Percentiles rank a stretch among this genome's conserved stretches.
Conservation (phyloP, 1,139 yeast genomes). For the Wickerhamomyces sp. region DNA sequence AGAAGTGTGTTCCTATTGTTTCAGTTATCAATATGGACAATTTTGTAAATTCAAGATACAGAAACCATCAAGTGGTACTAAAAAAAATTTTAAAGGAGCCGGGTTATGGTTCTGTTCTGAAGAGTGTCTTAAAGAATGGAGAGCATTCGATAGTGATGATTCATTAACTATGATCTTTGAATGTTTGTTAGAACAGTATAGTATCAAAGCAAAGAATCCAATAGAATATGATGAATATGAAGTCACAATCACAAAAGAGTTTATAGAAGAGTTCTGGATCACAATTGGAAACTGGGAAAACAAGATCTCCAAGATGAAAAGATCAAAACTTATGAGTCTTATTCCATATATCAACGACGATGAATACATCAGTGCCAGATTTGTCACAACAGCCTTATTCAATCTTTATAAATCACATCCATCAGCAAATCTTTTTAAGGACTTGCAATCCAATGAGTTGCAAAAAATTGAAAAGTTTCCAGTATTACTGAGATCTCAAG, state of each 20-base stretch:
- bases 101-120: constrained; percentile 54
- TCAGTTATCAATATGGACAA: constrained; percentile 44
- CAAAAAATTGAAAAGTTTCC: constrained; percentile 48
- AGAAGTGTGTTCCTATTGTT: constrained; percentile 61
- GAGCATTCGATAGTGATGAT: constrained; percentile 22
- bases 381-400: constrained; percentile 27
- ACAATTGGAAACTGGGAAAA: constrained; percentile 34
- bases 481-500: constrained; percentile 44
- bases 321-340: constrained; percentile 19
- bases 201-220: constrained; percentile 16
- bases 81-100: constrained; percentile 31
- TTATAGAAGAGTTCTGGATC: constrained; percentile 26
- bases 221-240: constrained; percentile 12
- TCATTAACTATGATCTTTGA: constrained; percentile 25
- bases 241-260: constrained; percentile 10
- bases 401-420: constrained; percentile 13
- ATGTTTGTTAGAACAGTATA: constrained; percentile 29
- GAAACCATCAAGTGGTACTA: constrained; percentile 7
- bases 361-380: constrained; percentile 35
- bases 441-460: constrained; percentile 52
- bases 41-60: constrained; percentile 37
- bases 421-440: constrained; percentile 29
- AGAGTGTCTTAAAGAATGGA: constrained; percentile 37
- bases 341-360: constrained; percentile 32
- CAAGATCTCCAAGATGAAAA: constrained; percentile 24